These are phyloP conservation scores for Colletotrichum limetticola DNA, from an alignment of 2,329 filamentous ascomycete genomes.

Conservation along the genomic window DNA sequence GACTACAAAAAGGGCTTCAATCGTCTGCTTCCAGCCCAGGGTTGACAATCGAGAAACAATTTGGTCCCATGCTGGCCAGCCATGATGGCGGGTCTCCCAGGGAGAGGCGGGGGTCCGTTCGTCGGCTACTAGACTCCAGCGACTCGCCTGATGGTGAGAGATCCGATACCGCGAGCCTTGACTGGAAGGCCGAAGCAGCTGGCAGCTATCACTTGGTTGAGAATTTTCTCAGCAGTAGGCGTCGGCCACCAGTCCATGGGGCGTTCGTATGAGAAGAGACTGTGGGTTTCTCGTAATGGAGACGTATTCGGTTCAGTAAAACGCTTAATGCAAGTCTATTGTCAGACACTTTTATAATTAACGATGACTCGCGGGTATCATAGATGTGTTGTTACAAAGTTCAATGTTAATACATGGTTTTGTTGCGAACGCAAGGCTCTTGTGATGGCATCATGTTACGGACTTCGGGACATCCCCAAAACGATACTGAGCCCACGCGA, in stretches of 20 bases:
- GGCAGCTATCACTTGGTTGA: slow-evolving; percentile 66
- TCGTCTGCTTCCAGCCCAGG: slow-evolving; percentile 24
- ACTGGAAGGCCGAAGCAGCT: slow-evolving; percentile 47
- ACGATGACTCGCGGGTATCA: background rate
- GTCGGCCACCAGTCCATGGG: slow-evolving; percentile 52
- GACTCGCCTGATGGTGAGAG: background rate
- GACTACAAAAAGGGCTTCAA: background rate
- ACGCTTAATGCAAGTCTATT: background rate
- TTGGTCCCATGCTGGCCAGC: background rate
- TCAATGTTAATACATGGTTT: slow-evolving; percentile 3
- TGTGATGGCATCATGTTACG: background rate
- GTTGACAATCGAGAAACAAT: slow-evolving; percentile 16
- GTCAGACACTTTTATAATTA: too few relatives aligned
- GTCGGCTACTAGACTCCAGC: background rate
- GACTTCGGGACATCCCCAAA: slow-evolving; percentile 46
- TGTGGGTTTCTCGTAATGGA: too few relatives aligned
- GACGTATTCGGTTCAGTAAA: background rate
- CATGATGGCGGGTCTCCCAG: slow-evolving; percentile 3
- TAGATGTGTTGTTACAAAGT: background rate
- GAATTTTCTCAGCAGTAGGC: slow-evolving; percentile 61
- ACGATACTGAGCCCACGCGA: slow-evolving; percentile 60
- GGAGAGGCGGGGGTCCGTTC: background rate
- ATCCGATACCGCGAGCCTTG: background rate
- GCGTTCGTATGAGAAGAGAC: slow-evolving; percentile 43
- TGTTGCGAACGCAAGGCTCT: background rate